phyloP scores from a whole-genome alignment of 2,329 filamentous ascomycete genomes.

The Hypoxylon sp. region DNA sequence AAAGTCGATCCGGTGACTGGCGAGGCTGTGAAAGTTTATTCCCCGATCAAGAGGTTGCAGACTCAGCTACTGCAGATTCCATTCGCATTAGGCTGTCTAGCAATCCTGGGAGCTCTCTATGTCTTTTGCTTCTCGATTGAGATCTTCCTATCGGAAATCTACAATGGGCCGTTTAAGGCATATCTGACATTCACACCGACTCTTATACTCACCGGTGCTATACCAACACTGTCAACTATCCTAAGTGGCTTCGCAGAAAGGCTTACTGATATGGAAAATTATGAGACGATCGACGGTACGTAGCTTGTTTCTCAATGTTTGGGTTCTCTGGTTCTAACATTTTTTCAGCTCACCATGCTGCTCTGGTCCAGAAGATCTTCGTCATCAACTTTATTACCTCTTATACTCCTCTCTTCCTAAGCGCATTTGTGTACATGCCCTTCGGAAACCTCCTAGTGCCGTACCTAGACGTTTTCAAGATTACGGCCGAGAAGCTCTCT shows the following conservation, averaged over 20 bases:
- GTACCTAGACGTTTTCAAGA: slow-evolving; percentile 85
- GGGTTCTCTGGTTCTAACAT: slow-evolving; percentile 25
- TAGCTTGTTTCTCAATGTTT: slow-evolving; percentile 29
- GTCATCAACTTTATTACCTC: slow-evolving; percentile 97
- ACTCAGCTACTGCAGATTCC: slow-evolving; percentile 87
- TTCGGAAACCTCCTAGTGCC: slow-evolving; percentile 89
- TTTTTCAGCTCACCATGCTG: slow-evolving; percentile 77
- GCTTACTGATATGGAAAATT: slow-evolving; percentile 90
- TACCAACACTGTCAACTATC: slow-evolving; percentile 82
- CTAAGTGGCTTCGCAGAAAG: slow-evolving; percentile 82
- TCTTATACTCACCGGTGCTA: slow-evolving; percentile 83
- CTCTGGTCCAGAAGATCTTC: slow-evolving; percentile 93
- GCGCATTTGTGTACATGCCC: slow-evolving; percentile 93
- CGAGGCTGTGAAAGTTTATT: slow-evolving; percentile 81
- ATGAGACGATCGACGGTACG: slow-evolving; percentile 82
- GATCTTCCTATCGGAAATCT: slow-evolving; percentile 95
- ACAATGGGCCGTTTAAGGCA: slow-evolving; percentile 87
- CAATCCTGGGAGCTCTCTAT: slow-evolving; percentile 85
- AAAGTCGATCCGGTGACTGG: slow-evolving; percentile 85
- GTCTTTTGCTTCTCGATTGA: slow-evolving; percentile 91
- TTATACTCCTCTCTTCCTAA: slow-evolving; percentile 92
- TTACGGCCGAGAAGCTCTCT: slow-evolving; percentile 81
- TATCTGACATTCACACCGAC: slow-evolving; percentile 91
- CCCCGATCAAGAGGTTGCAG: slow-evolving; percentile 79
- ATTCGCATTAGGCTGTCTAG: slow-evolving; percentile 81